phyloP scores from a whole-genome alignment of 768 basidiomycete species.

The Suillus discolor region DNA sequence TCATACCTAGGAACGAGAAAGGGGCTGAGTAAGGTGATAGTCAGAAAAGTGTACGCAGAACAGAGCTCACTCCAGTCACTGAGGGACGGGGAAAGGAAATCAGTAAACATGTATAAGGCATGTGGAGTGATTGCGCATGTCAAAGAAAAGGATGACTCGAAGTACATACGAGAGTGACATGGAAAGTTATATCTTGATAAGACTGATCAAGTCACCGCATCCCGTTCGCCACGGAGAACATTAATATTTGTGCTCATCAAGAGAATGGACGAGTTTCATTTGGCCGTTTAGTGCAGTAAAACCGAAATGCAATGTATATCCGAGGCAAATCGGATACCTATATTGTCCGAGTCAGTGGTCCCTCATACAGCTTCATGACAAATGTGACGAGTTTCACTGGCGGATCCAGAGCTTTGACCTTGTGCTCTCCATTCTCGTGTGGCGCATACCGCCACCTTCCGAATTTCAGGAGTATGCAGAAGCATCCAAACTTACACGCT shows the following conservation, averaged over 20 bases:
- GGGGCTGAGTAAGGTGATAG: too few relatives aligned
- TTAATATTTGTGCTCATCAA: not conserved
- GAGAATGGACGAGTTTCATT: not conserved
- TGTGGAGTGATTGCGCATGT: too few relatives aligned
- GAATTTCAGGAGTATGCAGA: conserved; percentile 36
- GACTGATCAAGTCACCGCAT: not conserved
- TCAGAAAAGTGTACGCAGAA: too few relatives aligned
- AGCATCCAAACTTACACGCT: conserved; percentile 1
- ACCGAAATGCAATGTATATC: conserved; percentile 7
- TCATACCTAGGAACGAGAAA: too few relatives aligned
- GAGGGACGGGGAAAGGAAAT: too few relatives aligned
- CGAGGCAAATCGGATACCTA: not conserved
- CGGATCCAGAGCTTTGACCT: conserved; percentile 39
- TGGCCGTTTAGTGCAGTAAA: not conserved
- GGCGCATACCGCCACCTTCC: conserved; percentile 30
- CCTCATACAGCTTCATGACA: conserved; percentile 26
- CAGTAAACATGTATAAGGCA: too few relatives aligned
- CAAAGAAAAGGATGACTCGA: too few relatives aligned
- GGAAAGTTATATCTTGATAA: too few relatives aligned
- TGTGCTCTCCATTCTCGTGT: conserved; percentile 34
- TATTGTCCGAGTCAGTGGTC: not conserved
- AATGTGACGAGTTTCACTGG: conserved; percentile 35
- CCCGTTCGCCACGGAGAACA: not conserved
- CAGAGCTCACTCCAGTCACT: too few relatives aligned
- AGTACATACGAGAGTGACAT: too few relatives aligned